These are phyloP conservation scores for Aureobasidium namibiae DNA, from an alignment of 2,329 filamentous ascomycete genomes.

Conservation along the genomic window DNA sequence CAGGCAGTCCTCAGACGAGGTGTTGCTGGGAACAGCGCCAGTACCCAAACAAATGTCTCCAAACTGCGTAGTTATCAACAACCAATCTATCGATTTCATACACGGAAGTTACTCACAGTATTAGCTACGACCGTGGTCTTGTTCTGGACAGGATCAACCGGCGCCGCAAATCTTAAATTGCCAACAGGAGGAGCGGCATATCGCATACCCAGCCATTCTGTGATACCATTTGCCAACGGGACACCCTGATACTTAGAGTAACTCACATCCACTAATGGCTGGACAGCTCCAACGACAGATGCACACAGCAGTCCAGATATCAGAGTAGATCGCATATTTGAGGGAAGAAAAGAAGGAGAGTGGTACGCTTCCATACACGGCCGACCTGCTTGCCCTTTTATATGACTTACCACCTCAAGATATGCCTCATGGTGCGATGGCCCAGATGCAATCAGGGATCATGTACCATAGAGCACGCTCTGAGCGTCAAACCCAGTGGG, in stretches of 20 bases:
- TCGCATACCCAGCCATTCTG: slow-evolving; percentile 66
- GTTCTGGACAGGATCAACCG: slow-evolving; percentile 50
- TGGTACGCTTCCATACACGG: too few relatives aligned
- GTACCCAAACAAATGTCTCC: slow-evolving; percentile 30
- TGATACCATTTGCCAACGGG: slow-evolving; percentile 48
- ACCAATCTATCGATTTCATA: not conserved
- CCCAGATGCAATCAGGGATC: too few relatives aligned
- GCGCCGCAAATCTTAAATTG: slow-evolving; percentile 57
- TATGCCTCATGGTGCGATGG: too few relatives aligned
- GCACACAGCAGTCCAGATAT: not conserved
- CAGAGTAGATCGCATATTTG: not conserved
- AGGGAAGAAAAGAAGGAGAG: not conserved
- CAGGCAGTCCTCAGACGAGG: slow-evolving; percentile 58
- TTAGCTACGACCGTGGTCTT: slow-evolving; percentile 45
- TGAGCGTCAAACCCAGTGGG: too few relatives aligned
- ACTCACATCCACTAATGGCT: slow-evolving; percentile 49
- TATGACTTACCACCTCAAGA: too few relatives aligned
- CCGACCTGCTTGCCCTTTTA: too few relatives aligned
- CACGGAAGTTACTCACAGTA: slow-evolving; percentile 32
- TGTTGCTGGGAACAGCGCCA: slow-evolving; percentile 23
- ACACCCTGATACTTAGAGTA: slow-evolving; percentile 60
- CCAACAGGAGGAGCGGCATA: slow-evolving; percentile 64
- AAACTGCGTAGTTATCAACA: slow-evolving; percentile 15
- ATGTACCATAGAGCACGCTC: too few relatives aligned
- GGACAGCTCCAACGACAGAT: slow-evolving; percentile 23